Conservation (phyloP, 2,329 filamentous ascomycete species). For the Phoma sp. region DNA sequence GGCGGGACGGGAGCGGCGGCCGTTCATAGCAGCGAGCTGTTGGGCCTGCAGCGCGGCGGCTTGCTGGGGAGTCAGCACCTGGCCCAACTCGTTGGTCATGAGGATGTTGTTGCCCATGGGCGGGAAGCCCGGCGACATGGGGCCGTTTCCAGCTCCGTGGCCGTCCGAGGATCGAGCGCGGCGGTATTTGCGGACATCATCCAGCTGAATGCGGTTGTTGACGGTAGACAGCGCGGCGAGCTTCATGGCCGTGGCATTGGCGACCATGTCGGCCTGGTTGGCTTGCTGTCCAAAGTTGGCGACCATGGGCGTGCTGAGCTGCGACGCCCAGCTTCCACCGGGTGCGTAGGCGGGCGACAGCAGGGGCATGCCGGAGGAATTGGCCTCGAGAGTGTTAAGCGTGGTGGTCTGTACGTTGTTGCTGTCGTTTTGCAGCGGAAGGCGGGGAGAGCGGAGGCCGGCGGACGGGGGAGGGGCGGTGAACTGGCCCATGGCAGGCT, state of each 20-base stretch:
- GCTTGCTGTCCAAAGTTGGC: constrained; percentile 73
- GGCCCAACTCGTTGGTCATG: constrained; percentile 94
- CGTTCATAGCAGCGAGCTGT: constrained; percentile 81
- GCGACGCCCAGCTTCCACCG: constrained; percentile 96
- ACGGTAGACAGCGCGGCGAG: constrained; percentile 95
- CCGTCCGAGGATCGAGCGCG: constrained; percentile 88
- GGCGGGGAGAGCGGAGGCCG: constrained; percentile 80
- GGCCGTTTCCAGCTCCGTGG: constrained; percentile 63
- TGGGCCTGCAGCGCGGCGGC: constrained; percentile 67
- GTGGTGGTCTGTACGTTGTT: constrained; percentile 83
- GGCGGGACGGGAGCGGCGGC: constrained; percentile 82
- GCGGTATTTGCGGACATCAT: constrained; percentile 96
- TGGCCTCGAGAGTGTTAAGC: constrained; percentile 73
- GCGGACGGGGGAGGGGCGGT: constrained; percentile 76
- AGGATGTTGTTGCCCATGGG: constrained; percentile 77
- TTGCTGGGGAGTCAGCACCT: constrained; percentile 72
- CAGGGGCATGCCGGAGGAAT: constrained; percentile 74
- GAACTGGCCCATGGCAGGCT: constrained; percentile 85
- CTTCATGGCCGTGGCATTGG: constrained; percentile 99
- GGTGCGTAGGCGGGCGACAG: constrained; percentile 79
- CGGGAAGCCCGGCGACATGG: constrained; percentile 69
- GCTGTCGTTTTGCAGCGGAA: constrained; percentile 68
- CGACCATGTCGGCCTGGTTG: constrained; percentile 94
- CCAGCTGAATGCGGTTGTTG: constrained; percentile 95
- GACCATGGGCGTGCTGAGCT: constrained; percentile 97